phyloP scores from a whole-genome alignment of 1,139 yeast species.

The Hanseniaspora gamundiae region DNA sequence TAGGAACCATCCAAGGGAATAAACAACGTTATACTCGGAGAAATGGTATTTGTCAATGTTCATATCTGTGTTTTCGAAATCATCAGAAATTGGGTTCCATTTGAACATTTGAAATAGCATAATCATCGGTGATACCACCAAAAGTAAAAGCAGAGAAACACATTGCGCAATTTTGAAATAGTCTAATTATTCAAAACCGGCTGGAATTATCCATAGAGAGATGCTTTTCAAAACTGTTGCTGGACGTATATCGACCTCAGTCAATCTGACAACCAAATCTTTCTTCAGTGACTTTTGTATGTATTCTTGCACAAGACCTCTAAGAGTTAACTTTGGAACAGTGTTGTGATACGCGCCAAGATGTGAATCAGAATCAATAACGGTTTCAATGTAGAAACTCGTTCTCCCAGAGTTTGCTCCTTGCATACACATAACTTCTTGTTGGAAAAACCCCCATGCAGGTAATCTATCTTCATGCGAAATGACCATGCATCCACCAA shows the following conservation, averaged over 20 bases:
- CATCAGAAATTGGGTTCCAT: constrained; percentile 13
- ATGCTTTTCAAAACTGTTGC: constrained; percentile 54
- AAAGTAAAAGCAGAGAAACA: constrained; percentile 1
- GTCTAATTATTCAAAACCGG: constrained; percentile 47
- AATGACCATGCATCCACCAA: constrained; percentile 39
- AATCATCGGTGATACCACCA: constrained; percentile 3
- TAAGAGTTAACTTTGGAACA: constrained; percentile 2
- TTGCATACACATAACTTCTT: constrained; percentile 65
- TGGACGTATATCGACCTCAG: constrained; percentile 36
- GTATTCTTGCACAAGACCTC: constrained; percentile 1
- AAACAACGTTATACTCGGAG: constrained; percentile 18
- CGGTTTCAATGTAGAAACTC: constrained; percentile 48
- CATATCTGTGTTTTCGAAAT: not conserved
- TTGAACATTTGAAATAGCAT: constrained; percentile 1
- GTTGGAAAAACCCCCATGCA: constrained; percentile 56
- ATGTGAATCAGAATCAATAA: constrained; percentile 6
- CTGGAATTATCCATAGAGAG: constrained; percentile 56
- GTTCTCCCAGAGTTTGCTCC: constrained; percentile 48
- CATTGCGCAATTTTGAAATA: constrained; percentile 20
- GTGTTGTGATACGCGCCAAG: constrained; percentile 4
- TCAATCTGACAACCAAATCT: constrained; percentile 6
- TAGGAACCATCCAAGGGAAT: constrained; percentile 42
- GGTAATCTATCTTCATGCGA: constrained; percentile 56
- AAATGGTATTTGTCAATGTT: not conserved
- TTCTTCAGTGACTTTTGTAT: constrained; percentile 2